Evolutionary conservation across 1,284 basidiomycete genomes (phyloP), one percentile per base, ranked within the genome.

Genomic region (Heterobasidion parviporum): DNA sequence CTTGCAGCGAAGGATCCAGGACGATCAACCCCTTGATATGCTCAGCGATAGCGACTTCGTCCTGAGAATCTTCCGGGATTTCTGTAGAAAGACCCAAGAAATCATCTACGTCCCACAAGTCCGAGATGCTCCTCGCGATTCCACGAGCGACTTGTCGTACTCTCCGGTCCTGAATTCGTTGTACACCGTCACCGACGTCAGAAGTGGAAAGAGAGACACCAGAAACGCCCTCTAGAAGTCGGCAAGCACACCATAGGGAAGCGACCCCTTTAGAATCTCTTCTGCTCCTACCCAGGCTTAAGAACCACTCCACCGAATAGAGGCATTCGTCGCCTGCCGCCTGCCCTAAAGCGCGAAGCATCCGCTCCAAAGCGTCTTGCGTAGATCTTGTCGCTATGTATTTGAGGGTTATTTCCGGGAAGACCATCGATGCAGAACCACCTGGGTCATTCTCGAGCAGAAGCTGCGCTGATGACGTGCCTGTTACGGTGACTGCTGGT

Each of bases 271-370:
- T 72, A 8, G 64, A 69, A 8, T 75, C 74, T 33, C 68, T 70
- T 34, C 76, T 70, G 56, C 67, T 64, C 56, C 73, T 68, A 20
- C 84, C 90, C 14, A 87, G 76, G 47, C 74, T 74, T 10, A 83
- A 64, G 63, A 97, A 92, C 83, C 92, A 92, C 62, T 96, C 93
- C 5, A 92, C 80, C 1, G 90, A 74, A 64, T 81, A 87, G 32
- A 94, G 71, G 51, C 83, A 83, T 6, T 74, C 72, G 56, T 91
- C 88, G 2, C 85, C 85, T 7, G 82, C 82, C 12, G 85, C 89
- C 5, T 64, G 62, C 2, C 93, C 94, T 26, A 96, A 72, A 1
- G 83, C 74, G 49, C 75, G 76, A 54, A 96, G 81, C 85, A 94
- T 92, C 8, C 71, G 68, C 52, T 79, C 76, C 43, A 96, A 67